Conservation (phyloP, 768 basidiomycete species). For the Obba rivulosa region DNA sequence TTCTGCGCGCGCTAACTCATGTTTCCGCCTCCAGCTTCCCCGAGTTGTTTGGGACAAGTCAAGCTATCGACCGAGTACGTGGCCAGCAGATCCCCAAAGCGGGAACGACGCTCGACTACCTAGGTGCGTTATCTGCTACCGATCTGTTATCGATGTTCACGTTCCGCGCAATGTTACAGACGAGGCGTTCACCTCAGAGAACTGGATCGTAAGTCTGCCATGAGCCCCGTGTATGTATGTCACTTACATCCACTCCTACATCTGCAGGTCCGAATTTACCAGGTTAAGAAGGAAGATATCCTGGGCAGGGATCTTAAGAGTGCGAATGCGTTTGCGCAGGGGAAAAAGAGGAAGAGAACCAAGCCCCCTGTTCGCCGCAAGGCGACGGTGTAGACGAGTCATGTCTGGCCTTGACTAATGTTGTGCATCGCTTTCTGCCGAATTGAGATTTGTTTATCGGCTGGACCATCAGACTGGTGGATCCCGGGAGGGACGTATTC, state of each 20-base stretch:
- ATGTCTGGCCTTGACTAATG: neutral
- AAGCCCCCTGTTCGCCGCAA: slow-evolving; percentile 63
- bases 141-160: slow-evolving; percentile 3
- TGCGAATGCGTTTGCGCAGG: slow-evolving; percentile 78
- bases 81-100: slow-evolving; percentile 72
- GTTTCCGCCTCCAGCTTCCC: slow-evolving; percentile 52
- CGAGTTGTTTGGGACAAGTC: slow-evolving; percentile 77
- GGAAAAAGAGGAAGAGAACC: slow-evolving; percentile 84
- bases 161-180: slow-evolving; percentile 40
- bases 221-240: neutral
- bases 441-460: neutral
- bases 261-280: slow-evolving; percentile 78
- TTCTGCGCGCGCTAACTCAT: neutral
- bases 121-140: slow-evolving; percentile 44
- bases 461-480: too few relatives aligned
- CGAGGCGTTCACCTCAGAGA: slow-evolving; percentile 98
- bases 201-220: slow-evolving; percentile 82
- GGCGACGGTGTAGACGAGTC: slow-evolving; percentile 30
- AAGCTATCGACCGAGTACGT: slow-evolving; percentile 83
- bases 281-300: slow-evolving; percentile 90
- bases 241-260: neutral
- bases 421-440: neutral
- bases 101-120: slow-evolving; percentile 80
- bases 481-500: too few relatives aligned
- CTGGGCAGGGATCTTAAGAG: slow-evolving; percentile 87